Evolutionary conservation across 1,284 basidiomycete genomes (phyloP), one percentile per base, ranked within the genome.

Genomic region (Cutaneotrichosporon sp.): DNA sequence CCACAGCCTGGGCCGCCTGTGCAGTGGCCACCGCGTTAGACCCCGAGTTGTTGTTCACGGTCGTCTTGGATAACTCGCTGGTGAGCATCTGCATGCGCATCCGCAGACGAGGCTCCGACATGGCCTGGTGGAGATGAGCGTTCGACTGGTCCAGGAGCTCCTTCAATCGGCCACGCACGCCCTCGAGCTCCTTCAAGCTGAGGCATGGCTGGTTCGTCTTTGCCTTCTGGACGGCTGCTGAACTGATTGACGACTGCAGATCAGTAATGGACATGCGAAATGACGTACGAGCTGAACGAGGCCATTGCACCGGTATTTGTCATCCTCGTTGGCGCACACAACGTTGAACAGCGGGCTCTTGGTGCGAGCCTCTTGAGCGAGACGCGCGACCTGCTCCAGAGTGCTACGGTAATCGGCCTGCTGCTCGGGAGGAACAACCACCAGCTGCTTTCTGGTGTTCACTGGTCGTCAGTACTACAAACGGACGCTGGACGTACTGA

Each of bases 271-370:
- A 11, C 16, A 10, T 11, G 22, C 7, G 4, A 42, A 3, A 14
- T 21, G 16, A 42, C 62, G 36, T 42, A 63, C 62, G 5, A 68
- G 42, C 30, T 68, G 66, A n/a, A 68, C 51, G 5, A 68, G 58
- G 8, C 59, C 56, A 16, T 56, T 36, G 40, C 64, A 68, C 3
- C 63, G 56, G 5, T 9, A 36, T 49, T 65, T 65, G 58, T 68
- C 66, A 21, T 52, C 36, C 10, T 65, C 62, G 26, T 34, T 68
- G 42, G 40, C 32, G 49, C 62, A 61, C 16, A 68, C 52, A 13
- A 68, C 61, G 32, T 63, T 63, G 59, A 65, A 65, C 10, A 68
- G 52, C 16, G 66, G 66, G 52, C 62, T 68, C 62, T 65, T 65
- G 18, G 55, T 56, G 46, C 65, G 63, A 31, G 66, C 66, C 22